A percentile compares a stretch with the other conserved stretches of the same genome.
Evolutionary conservation across 805 yeast species (phyloP).

Genomic region (Candida qinlingensis): DNA sequence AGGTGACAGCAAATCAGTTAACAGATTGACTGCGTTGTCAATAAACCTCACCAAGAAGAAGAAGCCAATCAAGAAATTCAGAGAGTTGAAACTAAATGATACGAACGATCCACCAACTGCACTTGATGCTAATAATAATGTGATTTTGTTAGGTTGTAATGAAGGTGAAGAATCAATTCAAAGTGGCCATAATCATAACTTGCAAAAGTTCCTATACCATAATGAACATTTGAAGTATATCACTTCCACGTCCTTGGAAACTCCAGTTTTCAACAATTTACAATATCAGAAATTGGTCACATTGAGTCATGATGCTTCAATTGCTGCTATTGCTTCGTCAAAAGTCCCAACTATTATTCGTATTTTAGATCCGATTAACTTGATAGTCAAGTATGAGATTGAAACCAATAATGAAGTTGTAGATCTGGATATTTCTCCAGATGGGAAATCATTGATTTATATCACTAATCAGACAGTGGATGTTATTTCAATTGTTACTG

Average conservation of each 20-base stretch:
- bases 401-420: slow-evolving; percentile 53
- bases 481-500: slow-evolving; percentile 36
- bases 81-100: slow-evolving; percentile 60
- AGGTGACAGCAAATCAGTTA: slow-evolving; percentile 55
- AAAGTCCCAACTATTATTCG: slow-evolving; percentile 61
- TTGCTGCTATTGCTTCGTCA: slow-evolving; percentile 71
- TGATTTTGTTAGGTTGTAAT: slow-evolving; percentile 73
- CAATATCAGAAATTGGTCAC: slow-evolving; percentile 54
- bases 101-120: slow-evolving; percentile 84
- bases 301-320: slow-evolving; percentile 50
- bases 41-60: slow-evolving; percentile 49
- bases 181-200: slow-evolving; percentile 56
- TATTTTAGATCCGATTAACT: slow-evolving; percentile 51
- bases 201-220: slow-evolving; percentile 62
- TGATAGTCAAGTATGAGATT: slow-evolving; percentile 52
- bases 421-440: slow-evolving; percentile 68
- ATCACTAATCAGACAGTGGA: slow-evolving; percentile 53
- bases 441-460: slow-evolving; percentile 62
- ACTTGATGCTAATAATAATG: slow-evolving; percentile 48
- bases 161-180: slow-evolving; percentile 56
- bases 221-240: slow-evolving; percentile 66
- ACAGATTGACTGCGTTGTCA: slow-evolving; percentile 69
- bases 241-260: slow-evolving; percentile 55
- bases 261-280: slow-evolving; percentile 35
- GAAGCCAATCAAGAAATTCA: slow-evolving; percentile 53